phyloP scores from a whole-genome alignment of 345 rosid species.

The Populus alba region DNA sequence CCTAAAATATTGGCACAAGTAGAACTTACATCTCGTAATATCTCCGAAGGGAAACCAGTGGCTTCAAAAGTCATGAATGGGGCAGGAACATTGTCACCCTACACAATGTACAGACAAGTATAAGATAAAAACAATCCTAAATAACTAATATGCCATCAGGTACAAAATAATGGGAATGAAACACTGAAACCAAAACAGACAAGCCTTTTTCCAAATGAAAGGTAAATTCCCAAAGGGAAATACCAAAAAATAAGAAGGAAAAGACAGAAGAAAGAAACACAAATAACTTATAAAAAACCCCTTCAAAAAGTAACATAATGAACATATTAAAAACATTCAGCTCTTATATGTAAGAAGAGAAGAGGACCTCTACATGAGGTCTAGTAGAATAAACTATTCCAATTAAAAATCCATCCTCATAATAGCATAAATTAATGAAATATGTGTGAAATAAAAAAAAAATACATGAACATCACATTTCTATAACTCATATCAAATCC shows the following conservation, averaged over 20 bases:
- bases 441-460: too few species aligned
- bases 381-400: too few species aligned
- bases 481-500: too few species aligned
- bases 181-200: not conserved
- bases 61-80: conserved; percentile 94
- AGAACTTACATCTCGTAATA: conserved; percentile 74
- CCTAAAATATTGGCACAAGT: conserved; percentile 12
- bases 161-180: conserved; percentile 3
- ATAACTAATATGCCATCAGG: not conserved
- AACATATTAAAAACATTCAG: too few species aligned
- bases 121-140: conserved; percentile 6
- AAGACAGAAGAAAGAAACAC: not conserved
- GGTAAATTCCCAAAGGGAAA: not conserved
- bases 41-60: conserved; percentile 87
- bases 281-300: not conserved
- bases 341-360: too few species aligned
- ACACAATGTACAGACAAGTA: conserved; percentile 24
- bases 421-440: too few species aligned
- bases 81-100: conserved; percentile 92
- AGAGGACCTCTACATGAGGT: too few species aligned
- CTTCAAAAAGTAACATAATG: not conserved
- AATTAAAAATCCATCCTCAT: too few species aligned
- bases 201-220: too few species aligned
- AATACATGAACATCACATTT: too few species aligned
- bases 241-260: too few species aligned